Evolutionary conservation across 2,329 filamentous ascomycete genomes (phyloP).

Genomic region (Decorospora gaudefroyi): DNA sequence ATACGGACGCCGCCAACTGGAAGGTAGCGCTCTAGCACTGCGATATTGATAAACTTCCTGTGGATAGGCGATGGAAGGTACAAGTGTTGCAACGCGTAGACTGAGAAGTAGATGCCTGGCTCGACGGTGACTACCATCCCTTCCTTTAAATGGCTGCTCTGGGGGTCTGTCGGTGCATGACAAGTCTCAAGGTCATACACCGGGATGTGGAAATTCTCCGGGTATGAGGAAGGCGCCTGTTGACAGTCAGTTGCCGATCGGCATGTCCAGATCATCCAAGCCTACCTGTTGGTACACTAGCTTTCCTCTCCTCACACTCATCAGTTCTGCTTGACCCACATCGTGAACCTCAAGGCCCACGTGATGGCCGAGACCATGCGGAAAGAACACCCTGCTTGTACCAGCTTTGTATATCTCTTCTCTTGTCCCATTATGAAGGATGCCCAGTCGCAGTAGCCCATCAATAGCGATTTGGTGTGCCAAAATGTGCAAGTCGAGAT

Average conservation of each 20-base stretch:
- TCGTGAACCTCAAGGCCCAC: slow-evolving; percentile 94
- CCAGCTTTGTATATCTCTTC: slow-evolving; percentile 76
- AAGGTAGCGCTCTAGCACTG: slow-evolving; percentile 78
- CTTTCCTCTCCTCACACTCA: slow-evolving; percentile 37
- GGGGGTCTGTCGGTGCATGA: slow-evolving; percentile 38
- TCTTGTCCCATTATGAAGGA: slow-evolving; percentile 66
- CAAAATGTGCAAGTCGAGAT: slow-evolving; percentile 71
- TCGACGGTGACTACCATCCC: slow-evolving; percentile 63
- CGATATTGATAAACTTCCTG: slow-evolving; percentile 73
- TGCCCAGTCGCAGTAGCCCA: slow-evolving; percentile 71
- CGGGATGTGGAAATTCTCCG: slow-evolving; percentile 39
- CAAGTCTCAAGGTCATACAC: slow-evolving; percentile 40
- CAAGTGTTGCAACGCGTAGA: slow-evolving; percentile 77
- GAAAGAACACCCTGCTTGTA: slow-evolving; percentile 88
- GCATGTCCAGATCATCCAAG: neutral
- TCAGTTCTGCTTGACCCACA: slow-evolving; percentile 44
- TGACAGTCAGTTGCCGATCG: slow-evolving; percentile 13
- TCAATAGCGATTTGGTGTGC: slow-evolving; percentile 73
- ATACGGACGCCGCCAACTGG: slow-evolving; percentile 76
- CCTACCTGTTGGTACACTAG: slow-evolving; percentile 32
- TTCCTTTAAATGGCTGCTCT: slow-evolving; percentile 51
- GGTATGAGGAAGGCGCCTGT: slow-evolving; percentile 41
- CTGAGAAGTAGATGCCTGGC: slow-evolving; percentile 77
- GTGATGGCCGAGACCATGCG: slow-evolving; percentile 89
- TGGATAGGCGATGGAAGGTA: slow-evolving; percentile 74